Base-by-base conservation (phyloP, 73 alveolate genomes). In the Durusdinium trenchii region DNA sequence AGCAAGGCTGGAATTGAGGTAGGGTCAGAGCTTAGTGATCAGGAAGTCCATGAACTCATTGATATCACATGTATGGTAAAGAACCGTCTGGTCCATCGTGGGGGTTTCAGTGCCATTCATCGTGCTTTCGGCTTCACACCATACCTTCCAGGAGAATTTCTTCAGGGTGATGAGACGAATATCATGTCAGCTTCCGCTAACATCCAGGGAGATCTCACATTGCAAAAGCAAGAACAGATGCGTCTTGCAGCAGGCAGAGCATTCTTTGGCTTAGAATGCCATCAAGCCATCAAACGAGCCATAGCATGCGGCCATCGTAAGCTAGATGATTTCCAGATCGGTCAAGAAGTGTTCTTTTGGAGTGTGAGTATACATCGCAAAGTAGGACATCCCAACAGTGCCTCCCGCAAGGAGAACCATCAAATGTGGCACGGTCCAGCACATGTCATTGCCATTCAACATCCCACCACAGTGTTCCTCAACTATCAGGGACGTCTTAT, bases 401-500 rank as follows among this genome's bases (percentile, higher is more conserved):
- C 85, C 2, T 1, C 85, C 0, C 48, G 54, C n/a, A 76, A 38
- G 89, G 43, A 40, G 26, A 20, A 43, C 45, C 89, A 42, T 45
- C 32, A 32, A 23, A 43, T 43, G 64, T 78, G 89, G 89, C 89
- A 78, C 26, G 89, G 89, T 0, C 89, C 89, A 26, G 42, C 45
- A 20, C 60, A 62, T 16, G 62, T 78, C 9, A 16, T 78, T 5
- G 43, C 42, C 0, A 18, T 35, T 0, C 64, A 78, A 26, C 26
- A 5, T 10, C 89, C 89, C 18, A 1, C 28, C 26, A 78, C 50
- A 14, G 3, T 78, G 28, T 78, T 26, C 28, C 26, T 78, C 18
- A 16, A 38, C 5, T 78, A 45, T 78, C 89, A 78, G 45, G 89
- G 89, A 0, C 0, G 62, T 0, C 36, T 78, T 12, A 42, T 78